Conservation (phyloP, 805 yeast genomes). For the Candida dendrica region DNA sequence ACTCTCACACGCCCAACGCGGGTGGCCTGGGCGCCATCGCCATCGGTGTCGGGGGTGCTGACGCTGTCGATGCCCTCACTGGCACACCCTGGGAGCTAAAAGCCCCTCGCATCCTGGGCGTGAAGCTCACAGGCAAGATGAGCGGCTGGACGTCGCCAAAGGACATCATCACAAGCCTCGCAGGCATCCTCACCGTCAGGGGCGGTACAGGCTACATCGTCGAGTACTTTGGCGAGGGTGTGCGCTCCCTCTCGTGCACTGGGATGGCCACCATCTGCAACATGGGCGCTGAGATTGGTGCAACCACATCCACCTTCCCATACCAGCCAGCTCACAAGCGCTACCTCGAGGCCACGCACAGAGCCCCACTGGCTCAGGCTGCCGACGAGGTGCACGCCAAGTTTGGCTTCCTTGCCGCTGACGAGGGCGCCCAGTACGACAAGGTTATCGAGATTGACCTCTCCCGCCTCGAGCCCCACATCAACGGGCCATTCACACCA, state of each 20-base stretch:
- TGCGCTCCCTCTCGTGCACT: slow-evolving; percentile 84
- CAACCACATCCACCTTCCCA: slow-evolving; percentile 97
- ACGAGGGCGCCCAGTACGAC: slow-evolving; percentile 90
- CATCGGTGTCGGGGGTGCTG: slow-evolving; percentile 99
- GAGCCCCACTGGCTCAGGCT: slow-evolving; percentile 77
- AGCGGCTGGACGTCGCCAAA: slow-evolving; percentile 97
- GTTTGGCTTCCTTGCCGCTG: slow-evolving; percentile 70
- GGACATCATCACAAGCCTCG: slow-evolving; percentile 88
- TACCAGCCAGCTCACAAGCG: slow-evolving; percentile 84
- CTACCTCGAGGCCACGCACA: slow-evolving; percentile 80
- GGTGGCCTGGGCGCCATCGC: slow-evolving; percentile 98
- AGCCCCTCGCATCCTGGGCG: slow-evolving; percentile 95
- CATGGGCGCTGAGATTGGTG: slow-evolving; percentile 99
- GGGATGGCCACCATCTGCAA: slow-evolving; percentile 99
- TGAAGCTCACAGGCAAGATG: slow-evolving; percentile 85
- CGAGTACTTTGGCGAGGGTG: slow-evolving; percentile 96
- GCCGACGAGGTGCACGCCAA: slow-evolving; percentile 63
- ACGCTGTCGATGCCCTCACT: slow-evolving; percentile 95
- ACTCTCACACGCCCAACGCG: slow-evolving; percentile 96
- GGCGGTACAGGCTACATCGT: slow-evolving; percentile 98
- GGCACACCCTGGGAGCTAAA: slow-evolving; percentile 94
- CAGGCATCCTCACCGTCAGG: slow-evolving; percentile 91
- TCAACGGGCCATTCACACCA: slow-evolving; percentile 98
- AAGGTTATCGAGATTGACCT: slow-evolving; percentile 87
- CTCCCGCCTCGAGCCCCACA: slow-evolving; percentile 85